Evolutionary conservation across 2,329 filamentous ascomycete genomes (phyloP), one percentile per base, ranked within the genome.

Genomic region (Fusarium clavum): DNA sequence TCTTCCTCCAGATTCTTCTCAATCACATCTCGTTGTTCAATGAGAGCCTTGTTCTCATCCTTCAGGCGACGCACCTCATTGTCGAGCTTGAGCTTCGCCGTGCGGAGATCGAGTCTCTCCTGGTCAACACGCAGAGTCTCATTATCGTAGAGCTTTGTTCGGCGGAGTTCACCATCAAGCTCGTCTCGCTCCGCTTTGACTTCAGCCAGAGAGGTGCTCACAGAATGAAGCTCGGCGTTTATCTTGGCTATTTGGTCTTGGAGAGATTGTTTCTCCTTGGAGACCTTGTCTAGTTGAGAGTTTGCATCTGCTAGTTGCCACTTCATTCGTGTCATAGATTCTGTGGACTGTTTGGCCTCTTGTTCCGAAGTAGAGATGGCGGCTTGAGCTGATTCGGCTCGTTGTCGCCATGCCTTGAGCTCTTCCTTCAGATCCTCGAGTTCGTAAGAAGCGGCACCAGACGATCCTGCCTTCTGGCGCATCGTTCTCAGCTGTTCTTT

Each of bases 51-150:
- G 72, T 89, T 90, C 75, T 93, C 91, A 11, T 91, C 88, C 54
- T 84, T 87, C 18, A 92, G 81, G 14, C 89, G 84, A 44, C 88
- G 87, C 18, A 92, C 82, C 73, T 93, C 91, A 64, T 83, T 86
- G 68, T 93, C 91, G 20, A 92, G 84, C 73, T 89, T 91, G 67
- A 89, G 81, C 76, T 90, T 91, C n/a, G 87, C 81, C 29, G 89
- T 88, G 20, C 90, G 88, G 25, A 93, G 82, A 57, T 93, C 90
- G 47, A 91, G 81, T 69, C 90, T 89, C 74, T 93, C 91, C 65
- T 90, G 87, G 70, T 93, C 91, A 47, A 91, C 77, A 14, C 85
- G 86, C 71, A 88, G 85, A 2, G 85, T 87, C 61, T 90, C 87
- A 57, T 85, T 85, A 51, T 87, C 87, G 57, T 86, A 85, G 41